Conservation (phyloP, 2,329 filamentous ascomycete species). For the Exophiala mesophila region DNA sequence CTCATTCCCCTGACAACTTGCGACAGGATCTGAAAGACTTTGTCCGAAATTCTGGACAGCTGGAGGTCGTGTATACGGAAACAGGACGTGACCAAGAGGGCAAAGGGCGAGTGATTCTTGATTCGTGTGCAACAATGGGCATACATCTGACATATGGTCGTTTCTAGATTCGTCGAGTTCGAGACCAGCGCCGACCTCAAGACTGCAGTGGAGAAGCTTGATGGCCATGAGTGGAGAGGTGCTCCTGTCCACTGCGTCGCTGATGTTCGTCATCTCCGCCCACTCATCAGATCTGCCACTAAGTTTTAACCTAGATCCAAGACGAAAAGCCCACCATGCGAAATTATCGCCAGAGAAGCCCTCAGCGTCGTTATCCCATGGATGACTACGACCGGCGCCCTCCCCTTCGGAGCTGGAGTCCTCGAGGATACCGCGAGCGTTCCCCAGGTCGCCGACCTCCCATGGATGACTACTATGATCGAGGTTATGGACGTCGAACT, state of each 20-base stretch:
- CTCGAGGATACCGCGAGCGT: slow-evolving; percentile 81
- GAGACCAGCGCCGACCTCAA: slow-evolving; percentile 87
- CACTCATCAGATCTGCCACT: slow-evolving; percentile 19
- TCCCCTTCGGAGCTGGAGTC: slow-evolving; percentile 75
- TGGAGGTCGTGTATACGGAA: slow-evolving; percentile 98
- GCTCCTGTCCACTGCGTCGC: slow-evolving; percentile 77
- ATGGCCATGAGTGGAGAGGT: slow-evolving; percentile 89
- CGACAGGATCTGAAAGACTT: slow-evolving; percentile 96
- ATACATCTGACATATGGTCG: too few relatives aligned
- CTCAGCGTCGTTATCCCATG: slow-evolving; percentile 63
- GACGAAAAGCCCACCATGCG: slow-evolving; percentile 64
- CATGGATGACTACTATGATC: slow-evolving; percentile 83
- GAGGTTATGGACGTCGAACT: slow-evolving; percentile 70
- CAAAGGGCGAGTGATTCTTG: slow-evolving; percentile 64
- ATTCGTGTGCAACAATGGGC: neutral
- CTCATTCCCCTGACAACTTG: slow-evolving; percentile 10
- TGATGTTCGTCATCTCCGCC: slow-evolving; percentile 60
- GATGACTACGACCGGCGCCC: slow-evolving; percentile 79
- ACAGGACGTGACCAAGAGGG: slow-evolving; percentile 87
- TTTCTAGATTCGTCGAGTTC: slow-evolving; percentile 88
- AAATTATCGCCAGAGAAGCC: slow-evolving; percentile 71
- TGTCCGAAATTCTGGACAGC: slow-evolving; percentile 79
- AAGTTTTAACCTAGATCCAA: slow-evolving; percentile 61
- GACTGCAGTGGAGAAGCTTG: slow-evolving; percentile 89
- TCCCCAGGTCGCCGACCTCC: slow-evolving; percentile 58